Evolutionary conservation across 495 filamentous ascomycete genomes (phyloP), one percentile per base, ranked within the genome.

Genomic region (Aspergillus saccharolyticus): DNA sequence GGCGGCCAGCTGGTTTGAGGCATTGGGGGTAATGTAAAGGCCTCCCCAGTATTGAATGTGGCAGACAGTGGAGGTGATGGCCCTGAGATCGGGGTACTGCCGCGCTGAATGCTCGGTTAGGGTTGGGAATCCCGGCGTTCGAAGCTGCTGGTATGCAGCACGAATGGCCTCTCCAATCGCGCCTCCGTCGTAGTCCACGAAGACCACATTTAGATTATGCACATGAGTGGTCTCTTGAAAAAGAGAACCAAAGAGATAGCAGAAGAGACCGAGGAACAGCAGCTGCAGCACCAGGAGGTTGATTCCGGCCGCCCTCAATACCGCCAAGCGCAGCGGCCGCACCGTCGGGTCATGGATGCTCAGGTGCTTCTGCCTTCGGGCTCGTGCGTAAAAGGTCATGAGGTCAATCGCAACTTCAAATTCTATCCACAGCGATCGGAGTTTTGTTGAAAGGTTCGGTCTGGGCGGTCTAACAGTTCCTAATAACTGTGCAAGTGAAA

Each of bases 131-230:
- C 42, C 53, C 0, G 62, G 42, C 0, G 66, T 65, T 50, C 73
- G 56, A 12, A 83, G 60, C 7, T 66, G 52, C 10, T 67, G 49
- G 56, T 81, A 81, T 0, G 78, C 78, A 4, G 47, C 55, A 16
- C 71, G 66, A 9, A 81, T 61, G 0, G 79, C 66, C 4, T 63
- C 22, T 1, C 78, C 78, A 30, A 83, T 65, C 0, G 69, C 62
- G 4, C 78, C 75, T 16, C 70, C 74, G 57, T 80, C 80, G 54
- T 81, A 82, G 60, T 83, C 80, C 17, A 83, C 77, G 30, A 73
- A 76, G 14, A 76, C 58, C 15, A 83, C 61, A 15, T 70, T 70
- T 9, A 81, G 53, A 44, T 75, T 75, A 61, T 79, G 74, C 4
- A 64, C 67, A 42, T 74, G 74, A 0, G 48, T 45, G 2, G 7